Evolutionary conservation across 202 grass and related monocot species (phyloP).

Genomic region (Schoenoplectus tabernaemontani): DNA sequence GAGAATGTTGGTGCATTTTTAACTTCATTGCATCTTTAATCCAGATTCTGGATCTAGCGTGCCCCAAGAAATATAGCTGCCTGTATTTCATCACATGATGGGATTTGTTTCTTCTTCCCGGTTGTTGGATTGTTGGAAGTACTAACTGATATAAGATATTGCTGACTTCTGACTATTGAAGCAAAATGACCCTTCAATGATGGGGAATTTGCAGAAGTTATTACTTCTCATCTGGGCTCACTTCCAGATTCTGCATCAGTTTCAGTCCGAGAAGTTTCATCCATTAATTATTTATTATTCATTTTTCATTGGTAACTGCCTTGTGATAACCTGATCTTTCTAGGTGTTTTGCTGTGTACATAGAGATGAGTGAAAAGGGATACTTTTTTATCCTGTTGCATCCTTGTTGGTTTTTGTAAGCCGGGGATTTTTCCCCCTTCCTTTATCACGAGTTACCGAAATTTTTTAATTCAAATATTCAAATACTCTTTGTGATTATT

Average conservation of each 20-base stretch:
- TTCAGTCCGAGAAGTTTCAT: neutral
- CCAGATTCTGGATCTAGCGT: constrained; percentile 3
- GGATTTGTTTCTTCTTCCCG: neutral
- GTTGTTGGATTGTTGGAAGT: neutral
- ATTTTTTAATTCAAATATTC: neutral
- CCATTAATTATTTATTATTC: constrained; percentile 11
- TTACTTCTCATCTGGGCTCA: neutral
- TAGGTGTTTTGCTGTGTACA: constrained; percentile 17
- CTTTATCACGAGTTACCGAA: neutral
- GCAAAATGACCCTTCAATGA: constrained; percentile 14
- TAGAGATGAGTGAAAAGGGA: constrained; percentile 13
- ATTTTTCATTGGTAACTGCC: constrained; percentile 17
- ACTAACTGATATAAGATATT: constrained; percentile 15
- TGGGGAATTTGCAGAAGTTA: neutral
- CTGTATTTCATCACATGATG: neutral
- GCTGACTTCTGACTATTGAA: constrained; percentile 4
- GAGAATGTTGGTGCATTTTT: neutral
- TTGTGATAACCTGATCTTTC: constrained; percentile 22
- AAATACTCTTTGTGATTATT: neutral
- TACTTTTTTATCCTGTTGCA: constrained; percentile 20
- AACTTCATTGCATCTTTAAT: neutral
- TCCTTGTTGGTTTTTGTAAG: constrained; percentile 6
- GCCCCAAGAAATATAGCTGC: constrained; percentile 2
- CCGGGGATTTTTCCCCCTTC: neutral
- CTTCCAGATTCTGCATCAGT: constrained; percentile 17